A percentile compares a stretch with the other conserved stretches of the same genome.
Conservation (phyloP, 1,139 yeast genomes). For the Yamadazyma dendronema region DNA sequence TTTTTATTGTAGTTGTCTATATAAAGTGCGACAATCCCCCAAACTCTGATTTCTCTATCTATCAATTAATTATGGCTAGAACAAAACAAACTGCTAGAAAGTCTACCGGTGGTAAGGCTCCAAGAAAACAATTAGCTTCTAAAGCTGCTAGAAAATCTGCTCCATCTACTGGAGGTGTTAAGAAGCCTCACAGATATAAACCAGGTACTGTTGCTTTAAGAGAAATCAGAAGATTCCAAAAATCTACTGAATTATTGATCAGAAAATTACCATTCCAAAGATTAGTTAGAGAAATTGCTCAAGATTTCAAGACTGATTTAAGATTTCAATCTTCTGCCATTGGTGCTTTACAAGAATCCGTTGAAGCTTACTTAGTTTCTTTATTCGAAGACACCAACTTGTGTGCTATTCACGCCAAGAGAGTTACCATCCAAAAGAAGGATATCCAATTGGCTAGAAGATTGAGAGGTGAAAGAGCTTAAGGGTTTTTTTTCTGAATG, state of each 20-base stretch:
- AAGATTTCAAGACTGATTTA: conserved; percentile 96
- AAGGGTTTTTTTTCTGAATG: conserved; percentile 17
- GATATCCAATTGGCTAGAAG: conserved; percentile 99
- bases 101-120: conserved; percentile 99
- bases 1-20: too few relatives aligned
- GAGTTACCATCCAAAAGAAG: conserved; percentile 99
- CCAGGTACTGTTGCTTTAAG: conserved; percentile 99
- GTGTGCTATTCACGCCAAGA: conserved; percentile 99
- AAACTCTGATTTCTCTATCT: not conserved
- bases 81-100: conserved; percentile 98
- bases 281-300: conserved; percentile 97
- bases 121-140: conserved; percentile 98
- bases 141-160: conserved; percentile 99
- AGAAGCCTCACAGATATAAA: conserved; percentile 99
- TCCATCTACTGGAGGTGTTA: conserved; percentile 97
- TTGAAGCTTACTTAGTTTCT: conserved; percentile 92
- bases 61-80: conserved; percentile 72
- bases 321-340: conserved; percentile 99
- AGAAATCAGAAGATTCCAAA: conserved; percentile 99
- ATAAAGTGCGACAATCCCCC: not conserved
- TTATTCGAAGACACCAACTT: conserved; percentile 95
- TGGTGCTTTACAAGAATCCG: conserved; percentile 98
- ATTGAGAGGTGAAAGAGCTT: conserved; percentile 96
- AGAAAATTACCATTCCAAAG: conserved; percentile 99
- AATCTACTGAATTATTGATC: conserved; percentile 93